Base-by-base conservation (phyloP, 2,329 filamentous ascomycete species). In the Fusarium austroafricanum region DNA sequence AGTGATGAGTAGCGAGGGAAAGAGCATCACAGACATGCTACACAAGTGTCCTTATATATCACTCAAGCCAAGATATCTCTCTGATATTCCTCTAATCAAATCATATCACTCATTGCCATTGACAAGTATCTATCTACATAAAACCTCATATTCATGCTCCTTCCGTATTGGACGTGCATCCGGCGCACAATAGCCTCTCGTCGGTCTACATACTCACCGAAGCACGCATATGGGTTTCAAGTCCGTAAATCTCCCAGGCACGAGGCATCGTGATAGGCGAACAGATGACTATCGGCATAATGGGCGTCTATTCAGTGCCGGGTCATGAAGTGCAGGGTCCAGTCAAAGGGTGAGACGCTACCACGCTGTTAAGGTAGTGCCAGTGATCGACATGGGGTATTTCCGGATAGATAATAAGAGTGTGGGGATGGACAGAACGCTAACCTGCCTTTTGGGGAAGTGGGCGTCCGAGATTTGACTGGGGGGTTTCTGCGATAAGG, bases 361-460 rank as follows among this genome's bases (percentile, higher is more conserved):
- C 57, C 67, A 69, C 67, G 67, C 67, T 50, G 65, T 52, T 54
- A 54, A 67, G 64, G 44, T 62, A 57, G 55, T 56, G 56, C 50
- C 43, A 33, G 44, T 26, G 65, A 69, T 68, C 61, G 39, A 33
- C 65, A 39, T 28, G 33, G 18, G 52, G 35, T 51, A 23, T 43
- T 60, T 39, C 43, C 45, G 39, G 18, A 44, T 37, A 9, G 21
- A 62, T 47, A 20, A 21, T 20, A 28, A 33, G 37, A 45, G 14
- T 67, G 66, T 52, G 66, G 66, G 61, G 66, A 44, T 49, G 53
- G 18, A 9, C 9, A 18, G 10, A 26, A 60, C 39, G 28, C 10
- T 29, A 67, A 70, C 62, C 67, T 70, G 59, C 67, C 67, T 52
- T 40, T 70, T 70, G 58, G 43, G 62, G 67, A 40, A 70, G 47